Base-by-base conservation (phyloP, 2,329 filamentous ascomycete genomes). In the Aotearoamyces nothofagi region DNA sequence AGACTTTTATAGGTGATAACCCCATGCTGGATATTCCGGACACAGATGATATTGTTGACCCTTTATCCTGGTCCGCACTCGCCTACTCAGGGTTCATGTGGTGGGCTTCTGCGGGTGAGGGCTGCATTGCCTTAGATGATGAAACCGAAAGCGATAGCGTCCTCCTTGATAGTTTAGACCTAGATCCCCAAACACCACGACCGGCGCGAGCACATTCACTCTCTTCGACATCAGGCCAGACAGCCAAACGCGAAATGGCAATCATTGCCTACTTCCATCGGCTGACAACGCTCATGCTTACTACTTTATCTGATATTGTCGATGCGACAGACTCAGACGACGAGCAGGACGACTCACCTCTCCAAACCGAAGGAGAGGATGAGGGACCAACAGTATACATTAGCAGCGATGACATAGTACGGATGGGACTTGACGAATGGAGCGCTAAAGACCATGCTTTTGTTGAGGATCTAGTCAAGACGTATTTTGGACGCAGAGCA, bases 81-180 rank as follows among this genome's bases (percentile, higher is more conserved):
- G 81, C 81, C 4, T 90, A 87, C 53, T 71, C 69, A 31, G 75
- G 78, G 14, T 86, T 87, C 57, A 82, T 87, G 67, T 90, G 81
- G 81, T 90, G 82, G 81, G 80, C 81, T 2, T 82, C 76, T 10
- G 79, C 81, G 0, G 81, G 80, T 33, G 81, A 90, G 52, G 69
- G 77, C 50, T 57, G 66, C 5, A 61, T 66, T 11, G 60, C 67
- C 27, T 66, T 70, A 29, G 66, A 74, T 37, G 61, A 66, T 12
- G 70, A 76, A 39, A 68, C 72, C 54, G 27, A 60, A 56, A 25
- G 60, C 25, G 72, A 77, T 42, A 56, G 60, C 5, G 51, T 60
- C 3, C 58, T 77, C 3, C 57, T 76, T 4, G 62, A 62, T 0
- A 67, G 70, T 29, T 42, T 73, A 3, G 47, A 50, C 3, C 49